Conservation (phyloP, 106 monocot genomes). For the Gastrodia elata region DNA sequence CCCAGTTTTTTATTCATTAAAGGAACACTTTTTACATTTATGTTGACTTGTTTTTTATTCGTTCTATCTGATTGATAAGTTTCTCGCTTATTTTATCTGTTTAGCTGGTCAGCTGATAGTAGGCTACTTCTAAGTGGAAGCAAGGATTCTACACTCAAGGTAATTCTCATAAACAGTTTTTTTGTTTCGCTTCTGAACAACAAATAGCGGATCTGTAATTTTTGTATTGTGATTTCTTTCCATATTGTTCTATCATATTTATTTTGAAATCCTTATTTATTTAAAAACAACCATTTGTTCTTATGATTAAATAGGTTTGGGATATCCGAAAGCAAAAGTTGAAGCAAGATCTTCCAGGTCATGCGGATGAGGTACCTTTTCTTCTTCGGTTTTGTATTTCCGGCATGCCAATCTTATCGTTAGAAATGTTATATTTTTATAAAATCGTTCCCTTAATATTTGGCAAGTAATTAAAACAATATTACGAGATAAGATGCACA, state of each 20-base stretch:
- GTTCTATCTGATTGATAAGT: not conserved
- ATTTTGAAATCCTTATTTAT: not conserved
- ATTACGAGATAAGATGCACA: not conserved
- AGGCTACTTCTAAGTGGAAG: constrained; percentile 96
- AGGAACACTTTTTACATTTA: too few species aligned
- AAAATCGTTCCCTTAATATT: not conserved
- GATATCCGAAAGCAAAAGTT: constrained; percentile 78
- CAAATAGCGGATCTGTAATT: not conserved
- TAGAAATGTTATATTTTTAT: not conserved
- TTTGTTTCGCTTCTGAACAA: not conserved
- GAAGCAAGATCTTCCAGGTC: constrained; percentile 96
- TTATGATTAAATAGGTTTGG: constrained; percentile 53
- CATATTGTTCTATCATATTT: not conserved
- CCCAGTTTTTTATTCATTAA: too few species aligned
- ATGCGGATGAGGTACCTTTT: constrained; percentile 81
- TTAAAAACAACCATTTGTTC: not conserved
- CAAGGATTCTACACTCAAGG: constrained; percentile 98
- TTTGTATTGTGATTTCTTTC: not conserved
- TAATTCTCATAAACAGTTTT: constrained; percentile 10
- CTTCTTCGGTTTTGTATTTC: not conserved
- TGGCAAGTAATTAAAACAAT: not conserved
- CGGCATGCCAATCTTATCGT: not conserved
- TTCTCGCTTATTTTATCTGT: constrained; percentile 1
- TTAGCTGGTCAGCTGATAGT: constrained; percentile 95
- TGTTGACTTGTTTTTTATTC: too few species aligned